A percentile compares a stretch with the other conserved stretches of the same genome.
phyloP scores from a whole-genome alignment of 2,329 filamentous ascomycete genomes.

The Pyrenophora teres region DNA sequence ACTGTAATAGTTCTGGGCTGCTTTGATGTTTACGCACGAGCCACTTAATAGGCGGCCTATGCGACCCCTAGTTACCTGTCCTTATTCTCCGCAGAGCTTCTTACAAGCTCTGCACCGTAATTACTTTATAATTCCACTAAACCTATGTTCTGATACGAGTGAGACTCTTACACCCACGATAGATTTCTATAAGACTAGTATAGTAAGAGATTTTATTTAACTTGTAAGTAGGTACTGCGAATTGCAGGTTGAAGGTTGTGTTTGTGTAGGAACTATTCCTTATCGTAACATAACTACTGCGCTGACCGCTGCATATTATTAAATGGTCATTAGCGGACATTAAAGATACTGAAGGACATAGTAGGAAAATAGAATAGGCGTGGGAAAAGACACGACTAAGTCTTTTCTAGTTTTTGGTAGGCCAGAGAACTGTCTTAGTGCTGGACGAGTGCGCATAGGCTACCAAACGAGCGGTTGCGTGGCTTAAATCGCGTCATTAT shows the following conservation, averaged over 20 bases:
- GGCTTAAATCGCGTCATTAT: background rate
- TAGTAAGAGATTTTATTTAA: background rate
- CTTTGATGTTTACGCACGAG: too few relatives aligned
- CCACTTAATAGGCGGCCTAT: too few relatives aligned
- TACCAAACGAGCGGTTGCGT: conserved; percentile 9
- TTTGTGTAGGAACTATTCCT: background rate
- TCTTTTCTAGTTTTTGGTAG: conserved; percentile 4
- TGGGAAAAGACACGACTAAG: background rate
- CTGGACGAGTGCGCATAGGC: conserved; percentile 5
- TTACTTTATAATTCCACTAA: too few relatives aligned
- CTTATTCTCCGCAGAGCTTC: too few relatives aligned
- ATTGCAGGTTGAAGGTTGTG: background rate
- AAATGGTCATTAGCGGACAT: background rate
- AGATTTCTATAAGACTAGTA: background rate
- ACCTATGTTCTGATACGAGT: too few relatives aligned
- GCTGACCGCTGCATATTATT: background rate
- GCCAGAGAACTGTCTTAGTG: conserved; percentile 6
- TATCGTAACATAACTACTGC: background rate
- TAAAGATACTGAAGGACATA: background rate
- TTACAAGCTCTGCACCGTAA: too few relatives aligned
- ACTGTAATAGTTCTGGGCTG: background rate
- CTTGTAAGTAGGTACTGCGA: background rate
- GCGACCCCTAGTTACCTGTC: too few relatives aligned
- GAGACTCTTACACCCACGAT: too few relatives aligned
- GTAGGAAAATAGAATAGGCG: background rate